Evolutionary conservation across 768 basidiomycete genomes (phyloP).

Genomic region (Tricholoma hemisulphureum): DNA sequence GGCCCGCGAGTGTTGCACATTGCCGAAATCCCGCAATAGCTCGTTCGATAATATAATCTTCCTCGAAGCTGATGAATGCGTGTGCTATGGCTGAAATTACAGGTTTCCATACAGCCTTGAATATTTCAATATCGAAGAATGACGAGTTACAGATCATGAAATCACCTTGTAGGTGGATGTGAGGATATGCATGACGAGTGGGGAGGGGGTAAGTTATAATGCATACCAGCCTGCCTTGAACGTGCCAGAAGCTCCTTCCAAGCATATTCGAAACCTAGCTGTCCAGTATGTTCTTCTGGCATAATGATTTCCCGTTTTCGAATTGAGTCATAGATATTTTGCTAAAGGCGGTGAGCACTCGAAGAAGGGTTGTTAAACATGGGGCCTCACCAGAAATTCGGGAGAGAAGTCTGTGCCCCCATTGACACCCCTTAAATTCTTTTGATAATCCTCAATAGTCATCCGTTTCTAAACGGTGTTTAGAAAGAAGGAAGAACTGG

Average conservation of each 20-base stretch:
- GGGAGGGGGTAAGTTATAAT: not conserved
- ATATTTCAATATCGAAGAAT: constrained; percentile 89
- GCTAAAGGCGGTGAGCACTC: constrained; percentile 42
- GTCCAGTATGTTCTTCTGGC: constrained; percentile 96
- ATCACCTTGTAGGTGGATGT: constrained; percentile 41
- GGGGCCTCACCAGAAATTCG: constrained; percentile 71
- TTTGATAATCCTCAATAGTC: constrained; percentile 91
- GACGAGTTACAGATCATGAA: constrained; percentile 78
- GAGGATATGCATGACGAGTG: not conserved
- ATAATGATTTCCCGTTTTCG: constrained; percentile 92
- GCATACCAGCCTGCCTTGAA: constrained; percentile 73
- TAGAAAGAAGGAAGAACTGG: not conserved
- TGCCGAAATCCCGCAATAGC: constrained; percentile 96
- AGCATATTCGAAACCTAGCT: constrained; percentile 96
- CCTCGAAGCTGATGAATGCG: constrained; percentile 94
- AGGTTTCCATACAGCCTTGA: constrained; percentile 89
- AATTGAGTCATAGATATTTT: constrained; percentile 91
- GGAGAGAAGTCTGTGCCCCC: constrained; percentile 77
- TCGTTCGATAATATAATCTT: constrained; percentile 94
- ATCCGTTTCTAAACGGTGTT: constrained; percentile 79
- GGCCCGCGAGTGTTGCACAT: constrained; percentile 89
- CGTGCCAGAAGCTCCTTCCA: constrained; percentile 94
- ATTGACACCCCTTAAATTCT: constrained; percentile 92
- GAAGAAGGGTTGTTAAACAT: not conserved
- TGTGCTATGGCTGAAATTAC: constrained; percentile 92